Evolutionary conservation across 169 alveolate genomes (phyloP), one percentile per base, ranked within the genome.

Genomic region (Neospora caninum): DNA sequence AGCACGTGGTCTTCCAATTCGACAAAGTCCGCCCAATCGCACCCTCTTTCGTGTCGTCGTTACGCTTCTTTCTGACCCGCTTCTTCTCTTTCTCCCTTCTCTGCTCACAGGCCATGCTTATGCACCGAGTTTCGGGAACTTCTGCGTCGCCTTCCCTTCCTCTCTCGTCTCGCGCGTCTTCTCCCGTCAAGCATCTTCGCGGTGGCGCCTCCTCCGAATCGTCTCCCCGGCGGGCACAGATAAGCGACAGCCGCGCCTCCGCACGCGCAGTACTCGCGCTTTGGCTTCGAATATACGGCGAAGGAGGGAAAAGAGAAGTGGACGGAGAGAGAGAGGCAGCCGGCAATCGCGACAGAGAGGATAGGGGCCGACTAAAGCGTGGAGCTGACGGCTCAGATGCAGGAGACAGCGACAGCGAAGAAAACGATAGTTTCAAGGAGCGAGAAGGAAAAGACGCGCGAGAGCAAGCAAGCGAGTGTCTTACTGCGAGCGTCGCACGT

Each of bases 201-300:
- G 58, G 4, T 13, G 6, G 20, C 70, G 69, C 16, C 67, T 38
- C 69, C 41, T 45, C 45, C 84, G 67, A 39, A 39, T 41, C 29
- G 31, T 18, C 41, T 25, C 43, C 42, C 34, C 86, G 25, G 86
- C 86, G 43, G 42, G 13, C 49, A 39, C 7, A 27, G 70, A 7
- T 22, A 7, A n/a, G 80, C 45, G 64, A 41, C 88, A 39, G 64
- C 73, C 73, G 73, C 73, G n/a, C 34, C 25, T 16, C n/a, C 73
- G 73, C 73, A 6, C 73, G 20, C n/a, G 73, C 73, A 16, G 73
- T 27, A 9, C 78, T 41, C 82, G 49, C 54, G 49, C 92, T 49
- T 70, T 54, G 64, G 82, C 92, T 49, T 54, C 92, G 64, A 49
- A 82, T 49, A 49, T 82, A 22, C 31, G n/a, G 73, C 73, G 73